Base-by-base conservation (phyloP, 2,329 filamentous ascomycete species). In the Talaromyces marneffei region DNA sequence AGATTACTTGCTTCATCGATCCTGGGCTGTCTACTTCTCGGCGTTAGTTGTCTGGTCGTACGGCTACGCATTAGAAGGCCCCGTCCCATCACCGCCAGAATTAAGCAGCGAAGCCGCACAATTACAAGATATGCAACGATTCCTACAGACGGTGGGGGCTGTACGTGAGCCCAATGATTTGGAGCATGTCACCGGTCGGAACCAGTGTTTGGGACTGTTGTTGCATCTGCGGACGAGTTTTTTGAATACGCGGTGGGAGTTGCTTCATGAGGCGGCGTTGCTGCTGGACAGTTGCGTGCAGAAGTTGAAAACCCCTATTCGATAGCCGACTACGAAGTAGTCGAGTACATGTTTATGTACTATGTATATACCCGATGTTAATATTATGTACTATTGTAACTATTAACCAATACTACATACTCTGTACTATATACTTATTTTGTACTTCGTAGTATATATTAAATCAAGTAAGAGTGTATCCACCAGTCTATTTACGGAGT, bases 1-100 rank as follows among this genome's bases (percentile, higher is more conserved):
- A 68, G 94, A 99, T 69, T 89, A 92, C 58, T 82, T 97, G 1
- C 83, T 97, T 63, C 96, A 97, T 70, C 83, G 94, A 16, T 91
- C 93, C 0, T 99, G 94, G 93, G 92, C 97, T 10, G 80, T 97
- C 57, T 99, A 97, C 75, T 95, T 96, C 71, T 91, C 94, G 0
- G 87, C 88, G 0, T 82, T 99, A 14, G 91, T 97, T 23, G 90
- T 97, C 0, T 99, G 94, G 94, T 91, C 87, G 63, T 99, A 97
- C 69, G 93, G 92, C 2, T 97, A 87, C 71, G 92, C 93, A 0
- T 79, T 96, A 20, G 94, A 97, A 67, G 94, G 94, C 0, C 84
- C 91, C 0, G 85, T 90, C 61, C 78, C 75, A 12, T 72, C 72
- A 2, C 68, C 77, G 59, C 56, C 81, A 76, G 67, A 76, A 78